These are phyloP conservation scores for Phyllosticta citrichinensis DNA, from an alignment of 2,329 filamentous ascomycete genomes.

Conservation along the genomic window DNA sequence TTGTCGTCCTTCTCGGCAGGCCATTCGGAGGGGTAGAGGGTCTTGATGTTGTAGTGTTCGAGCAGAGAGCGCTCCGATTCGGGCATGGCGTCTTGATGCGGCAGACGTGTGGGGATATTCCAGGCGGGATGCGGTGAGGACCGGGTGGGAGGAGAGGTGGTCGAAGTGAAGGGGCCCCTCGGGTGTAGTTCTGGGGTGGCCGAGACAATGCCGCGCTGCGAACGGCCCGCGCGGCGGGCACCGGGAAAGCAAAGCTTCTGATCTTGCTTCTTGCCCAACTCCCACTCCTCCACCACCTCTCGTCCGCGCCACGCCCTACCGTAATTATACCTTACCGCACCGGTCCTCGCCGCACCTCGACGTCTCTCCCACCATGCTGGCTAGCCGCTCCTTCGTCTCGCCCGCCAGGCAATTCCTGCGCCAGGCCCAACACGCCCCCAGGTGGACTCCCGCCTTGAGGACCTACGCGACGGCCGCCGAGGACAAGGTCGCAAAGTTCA, in stretches of 20 bases:
- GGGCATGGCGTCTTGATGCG: neutral
- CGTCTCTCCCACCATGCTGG: slow-evolving; percentile 58
- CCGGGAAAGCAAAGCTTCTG: slow-evolving; percentile 5
- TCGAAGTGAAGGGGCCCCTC: neutral
- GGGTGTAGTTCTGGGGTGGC: neutral
- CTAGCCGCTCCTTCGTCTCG: slow-evolving; percentile 65
- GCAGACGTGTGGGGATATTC: neutral
- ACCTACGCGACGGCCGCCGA: slow-evolving; percentile 49
- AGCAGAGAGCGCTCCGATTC: slow-evolving; percentile 58
- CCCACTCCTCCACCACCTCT: slow-evolving; percentile 4
- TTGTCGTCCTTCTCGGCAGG: slow-evolving; percentile 69
- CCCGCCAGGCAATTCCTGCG: slow-evolving; percentile 73
- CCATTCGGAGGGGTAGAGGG: slow-evolving; percentile 73
- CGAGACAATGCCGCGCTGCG: slow-evolving; percentile 1
- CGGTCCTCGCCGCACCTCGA: slow-evolving; percentile 3
- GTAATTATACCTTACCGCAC: neutral
- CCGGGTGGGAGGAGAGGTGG: slow-evolving; percentile 1
- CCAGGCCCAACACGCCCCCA: slow-evolving; percentile 36
- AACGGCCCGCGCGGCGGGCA: slow-evolving; percentile 6
- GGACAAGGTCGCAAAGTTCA: slow-evolving; percentile 82
- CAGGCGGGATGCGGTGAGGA: neutral
- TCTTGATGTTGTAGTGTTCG: slow-evolving; percentile 81
- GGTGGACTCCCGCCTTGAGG: slow-evolving; percentile 17
- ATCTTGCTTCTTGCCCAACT: neutral
- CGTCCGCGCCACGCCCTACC: slow-evolving; percentile 1